Evolutionary conservation across 768 basidiomycete genomes (phyloP).

Genomic region (Mycena haematopus): DNA sequence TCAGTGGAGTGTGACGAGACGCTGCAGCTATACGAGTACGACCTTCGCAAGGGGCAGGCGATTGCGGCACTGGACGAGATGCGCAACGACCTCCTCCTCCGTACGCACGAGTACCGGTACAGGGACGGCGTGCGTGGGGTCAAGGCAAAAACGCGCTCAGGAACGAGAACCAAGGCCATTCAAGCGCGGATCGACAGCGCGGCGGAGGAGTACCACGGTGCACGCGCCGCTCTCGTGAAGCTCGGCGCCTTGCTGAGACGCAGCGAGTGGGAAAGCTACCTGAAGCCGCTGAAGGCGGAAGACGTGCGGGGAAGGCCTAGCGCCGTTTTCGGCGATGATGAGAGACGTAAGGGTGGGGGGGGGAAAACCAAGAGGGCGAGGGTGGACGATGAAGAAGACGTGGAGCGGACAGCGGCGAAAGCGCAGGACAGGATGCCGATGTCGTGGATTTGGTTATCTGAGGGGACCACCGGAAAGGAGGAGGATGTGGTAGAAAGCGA

Average conservation of each 20-base stretch:
- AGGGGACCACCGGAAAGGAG: background rate
- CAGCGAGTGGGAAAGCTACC: background rate
- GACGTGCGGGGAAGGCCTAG: background rate
- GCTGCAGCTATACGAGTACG: background rate
- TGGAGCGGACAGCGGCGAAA: background rate
- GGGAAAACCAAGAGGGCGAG: background rate
- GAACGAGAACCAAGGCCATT: background rate
- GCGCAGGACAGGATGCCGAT: background rate
- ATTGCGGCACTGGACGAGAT: too few species aligned
- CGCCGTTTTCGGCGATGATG: background rate
- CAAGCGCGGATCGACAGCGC: background rate
- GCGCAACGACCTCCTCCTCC: too few species aligned
- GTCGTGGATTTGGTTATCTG: conserved; percentile 11
- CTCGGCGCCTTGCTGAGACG: background rate
- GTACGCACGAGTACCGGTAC: too few species aligned
- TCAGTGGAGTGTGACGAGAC: background rate
- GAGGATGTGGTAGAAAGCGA: background rate
- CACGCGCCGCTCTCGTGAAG: background rate
- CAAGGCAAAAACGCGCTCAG: too few species aligned
- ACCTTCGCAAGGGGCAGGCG: too few species aligned
- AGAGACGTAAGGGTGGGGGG: background rate
- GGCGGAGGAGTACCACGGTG: background rate
- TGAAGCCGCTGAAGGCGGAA: too few species aligned
- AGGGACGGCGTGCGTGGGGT: too few species aligned
- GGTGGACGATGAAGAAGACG: background rate